These are phyloP conservation scores for Blastobotrys malaysiensis DNA, from an alignment of 1,139 yeast species.

Conservation along the genomic window DNA sequence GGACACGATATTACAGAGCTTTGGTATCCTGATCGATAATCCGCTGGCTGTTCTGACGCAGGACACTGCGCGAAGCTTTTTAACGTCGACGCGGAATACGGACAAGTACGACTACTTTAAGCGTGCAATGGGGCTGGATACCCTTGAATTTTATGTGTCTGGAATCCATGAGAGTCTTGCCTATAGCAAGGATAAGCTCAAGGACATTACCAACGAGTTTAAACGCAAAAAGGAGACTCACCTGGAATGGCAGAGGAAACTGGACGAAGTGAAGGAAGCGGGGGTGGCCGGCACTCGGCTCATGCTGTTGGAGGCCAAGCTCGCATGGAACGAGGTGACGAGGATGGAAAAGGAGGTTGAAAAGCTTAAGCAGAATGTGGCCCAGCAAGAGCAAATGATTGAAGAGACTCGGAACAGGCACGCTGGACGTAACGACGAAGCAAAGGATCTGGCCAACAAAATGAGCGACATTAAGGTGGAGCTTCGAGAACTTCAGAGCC, in stretches of 20 bases:
- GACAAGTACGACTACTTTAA: slow-evolving; percentile 71
- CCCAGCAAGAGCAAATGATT: slow-evolving; percentile 20
- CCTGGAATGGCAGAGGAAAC: slow-evolving; percentile 22
- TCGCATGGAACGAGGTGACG: slow-evolving; percentile 23
- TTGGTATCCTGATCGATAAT: slow-evolving; percentile 77
- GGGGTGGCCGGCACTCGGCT: neutral
- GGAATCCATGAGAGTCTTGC: slow-evolving; percentile 31
- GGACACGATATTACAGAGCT: slow-evolving; percentile 61
- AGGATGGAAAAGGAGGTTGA: slow-evolving; percentile 23
- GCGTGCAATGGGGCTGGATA: slow-evolving; percentile 67
- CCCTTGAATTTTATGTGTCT: slow-evolving; percentile 36
- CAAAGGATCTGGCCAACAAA: neutral
- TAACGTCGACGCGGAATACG: slow-evolving; percentile 42
- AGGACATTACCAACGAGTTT: neutral
- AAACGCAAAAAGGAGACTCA: slow-evolving; percentile 38
- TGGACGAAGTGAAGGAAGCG: slow-evolving; percentile 4
- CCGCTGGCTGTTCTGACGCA: slow-evolving; percentile 93
- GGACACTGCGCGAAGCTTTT: slow-evolving; percentile 87
- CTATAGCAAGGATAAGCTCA: slow-evolving; percentile 24
- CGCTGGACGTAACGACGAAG: neutral
- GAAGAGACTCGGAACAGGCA: neutral
- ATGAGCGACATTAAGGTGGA: slow-evolving; percentile 15
- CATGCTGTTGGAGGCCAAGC: neutral
- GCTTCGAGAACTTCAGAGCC: slow-evolving; percentile 4
- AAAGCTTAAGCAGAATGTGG: slow-evolving; percentile 15